Evolutionary conservation across 345 rosid species (phyloP).

Genomic region (Jatropha curcas): DNA sequence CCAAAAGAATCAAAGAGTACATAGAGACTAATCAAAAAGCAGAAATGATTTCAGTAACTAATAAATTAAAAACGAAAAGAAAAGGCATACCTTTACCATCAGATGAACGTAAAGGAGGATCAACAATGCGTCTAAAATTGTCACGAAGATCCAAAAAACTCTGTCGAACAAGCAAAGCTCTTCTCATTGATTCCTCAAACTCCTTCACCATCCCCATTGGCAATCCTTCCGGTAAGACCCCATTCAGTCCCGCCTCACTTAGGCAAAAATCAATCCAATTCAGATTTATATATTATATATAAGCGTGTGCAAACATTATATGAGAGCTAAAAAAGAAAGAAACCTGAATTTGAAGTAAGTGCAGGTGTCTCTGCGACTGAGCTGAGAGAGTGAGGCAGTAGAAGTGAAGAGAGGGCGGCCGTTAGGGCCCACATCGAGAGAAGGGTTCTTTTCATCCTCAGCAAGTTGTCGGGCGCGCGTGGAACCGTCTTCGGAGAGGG

Average conservation of each 20-base stretch:
- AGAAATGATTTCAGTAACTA: background rate
- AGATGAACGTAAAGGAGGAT: slow-evolving; percentile 62
- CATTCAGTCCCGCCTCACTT: slow-evolving; percentile 55
- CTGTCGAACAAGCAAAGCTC: slow-evolving; percentile 72
- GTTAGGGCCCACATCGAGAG: slow-evolving; percentile 68
- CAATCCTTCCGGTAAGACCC: slow-evolving; percentile 74
- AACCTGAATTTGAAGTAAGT: slow-evolving; percentile 79
- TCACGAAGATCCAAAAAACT: slow-evolving; percentile 86
- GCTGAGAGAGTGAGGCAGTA: slow-evolving; percentile 57
- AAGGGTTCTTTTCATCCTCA: slow-evolving; percentile 63
- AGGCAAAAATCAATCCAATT: background rate
- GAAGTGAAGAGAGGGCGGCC: slow-evolving; percentile 77
- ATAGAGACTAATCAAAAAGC: background rate
- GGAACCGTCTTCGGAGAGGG: slow-evolving; percentile 38
- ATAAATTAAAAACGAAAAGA: background rate
- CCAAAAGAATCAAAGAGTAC: too few relatives aligned
- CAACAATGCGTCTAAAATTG: slow-evolving; percentile 82
- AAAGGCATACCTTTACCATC: slow-evolving; percentile 49
- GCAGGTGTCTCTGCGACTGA: slow-evolving; percentile 57
- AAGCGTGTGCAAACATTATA: background rate
- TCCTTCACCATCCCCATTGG: slow-evolving; percentile 71
- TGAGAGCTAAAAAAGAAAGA: background rate
- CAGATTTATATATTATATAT: background rate
- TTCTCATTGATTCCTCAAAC: slow-evolving; percentile 79
- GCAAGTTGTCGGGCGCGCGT: slow-evolving; percentile 59